These are phyloP conservation scores for Boletus edulis DNA, from an alignment of 768 basidiomycete species.

Conservation along the genomic window DNA sequence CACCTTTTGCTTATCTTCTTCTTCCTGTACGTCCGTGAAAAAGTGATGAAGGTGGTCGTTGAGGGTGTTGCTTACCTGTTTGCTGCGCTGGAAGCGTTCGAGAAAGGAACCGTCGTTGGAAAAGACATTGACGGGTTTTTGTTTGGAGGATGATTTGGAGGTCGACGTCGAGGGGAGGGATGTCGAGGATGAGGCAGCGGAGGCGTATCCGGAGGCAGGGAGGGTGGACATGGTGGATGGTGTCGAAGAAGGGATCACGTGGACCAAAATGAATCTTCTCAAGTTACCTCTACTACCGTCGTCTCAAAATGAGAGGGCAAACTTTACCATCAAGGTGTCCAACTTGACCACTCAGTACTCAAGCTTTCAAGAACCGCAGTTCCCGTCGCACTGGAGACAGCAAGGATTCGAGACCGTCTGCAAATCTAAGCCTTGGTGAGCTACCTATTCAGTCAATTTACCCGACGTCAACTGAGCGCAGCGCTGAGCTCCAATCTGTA, in stretches of 20 bases:
- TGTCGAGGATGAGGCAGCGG: constrained; percentile 15
- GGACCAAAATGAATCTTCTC: too few species aligned
- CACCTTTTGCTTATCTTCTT: constrained; percentile 55
- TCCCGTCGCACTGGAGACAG: too few species aligned
- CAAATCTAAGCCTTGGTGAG: too few species aligned
- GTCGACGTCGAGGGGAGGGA: constrained; percentile 4
- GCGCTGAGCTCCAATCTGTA: too few species aligned
- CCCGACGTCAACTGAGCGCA: too few species aligned
- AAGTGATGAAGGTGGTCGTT: not conserved
- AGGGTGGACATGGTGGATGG: constrained; percentile 11
- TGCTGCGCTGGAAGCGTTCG: constrained; percentile 57
- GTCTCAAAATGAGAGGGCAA: too few species aligned
- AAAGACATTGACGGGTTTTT: constrained; percentile 59
- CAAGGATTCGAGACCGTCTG: too few species aligned
- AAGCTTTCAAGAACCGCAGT: too few species aligned
- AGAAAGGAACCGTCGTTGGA: constrained; percentile 70
- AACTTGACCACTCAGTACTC: too few species aligned
- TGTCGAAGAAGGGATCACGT: not conserved
- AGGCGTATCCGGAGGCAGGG: constrained; percentile 4
- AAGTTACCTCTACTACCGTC: too few species aligned
- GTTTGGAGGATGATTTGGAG: constrained; percentile 25
- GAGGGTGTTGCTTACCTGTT: constrained; percentile 41
- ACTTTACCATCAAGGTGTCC: too few species aligned
- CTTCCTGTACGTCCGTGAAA: constrained; percentile 39
- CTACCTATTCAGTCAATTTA: too few species aligned